A percentile compares a stretch with the other conserved stretches of the same genome.
These are phyloP conservation scores for Neurospora hispaniola DNA, from an alignment of 495 filamentous ascomycete species.

Conservation along the genomic window DNA sequence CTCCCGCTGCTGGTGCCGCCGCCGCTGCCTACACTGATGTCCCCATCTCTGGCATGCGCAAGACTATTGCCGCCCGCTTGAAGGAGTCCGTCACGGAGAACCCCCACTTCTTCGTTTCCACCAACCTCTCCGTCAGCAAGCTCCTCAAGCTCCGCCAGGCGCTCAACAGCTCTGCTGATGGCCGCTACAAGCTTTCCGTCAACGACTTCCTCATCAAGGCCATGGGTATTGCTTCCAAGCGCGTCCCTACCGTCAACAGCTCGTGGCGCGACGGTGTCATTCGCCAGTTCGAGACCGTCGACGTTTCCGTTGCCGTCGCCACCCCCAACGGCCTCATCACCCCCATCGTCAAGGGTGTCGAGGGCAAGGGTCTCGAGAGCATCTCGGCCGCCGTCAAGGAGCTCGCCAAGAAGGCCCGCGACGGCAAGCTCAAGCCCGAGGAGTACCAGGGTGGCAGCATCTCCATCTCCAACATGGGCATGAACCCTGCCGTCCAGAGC, in stretches of 20 bases:
- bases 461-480: constrained; percentile 99
- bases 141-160: constrained; percentile 92
- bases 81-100: constrained; percentile 83
- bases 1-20: constrained; percentile 26
- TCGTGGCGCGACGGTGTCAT: constrained; percentile 86
- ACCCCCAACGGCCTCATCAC: constrained; percentile 95
- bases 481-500: constrained; percentile 91
- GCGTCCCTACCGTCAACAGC: constrained; percentile 92
- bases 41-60: constrained; percentile 86
- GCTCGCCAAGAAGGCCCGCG: constrained; percentile 87
- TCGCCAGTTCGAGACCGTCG: constrained; percentile 82
- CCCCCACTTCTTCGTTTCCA: constrained; percentile 95
- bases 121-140: constrained; percentile 80
- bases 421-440: constrained; percentile 98
- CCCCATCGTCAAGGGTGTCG: constrained; percentile 84
- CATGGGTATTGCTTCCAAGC: constrained; percentile 73
- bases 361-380: constrained; percentile 68
- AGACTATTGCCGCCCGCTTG: constrained; percentile 88
- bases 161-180: constrained; percentile 77
- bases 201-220: constrained; percentile 99
- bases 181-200: constrained; percentile 96
- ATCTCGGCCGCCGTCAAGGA: constrained; percentile 89
- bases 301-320: constrained; percentile 89
- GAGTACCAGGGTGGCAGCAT: constrained; percentile 99
- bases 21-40: constrained; percentile 69